phyloP scores from a whole-genome alignment of 73 alveolate genomes.

The Breviolum minutum region DNA sequence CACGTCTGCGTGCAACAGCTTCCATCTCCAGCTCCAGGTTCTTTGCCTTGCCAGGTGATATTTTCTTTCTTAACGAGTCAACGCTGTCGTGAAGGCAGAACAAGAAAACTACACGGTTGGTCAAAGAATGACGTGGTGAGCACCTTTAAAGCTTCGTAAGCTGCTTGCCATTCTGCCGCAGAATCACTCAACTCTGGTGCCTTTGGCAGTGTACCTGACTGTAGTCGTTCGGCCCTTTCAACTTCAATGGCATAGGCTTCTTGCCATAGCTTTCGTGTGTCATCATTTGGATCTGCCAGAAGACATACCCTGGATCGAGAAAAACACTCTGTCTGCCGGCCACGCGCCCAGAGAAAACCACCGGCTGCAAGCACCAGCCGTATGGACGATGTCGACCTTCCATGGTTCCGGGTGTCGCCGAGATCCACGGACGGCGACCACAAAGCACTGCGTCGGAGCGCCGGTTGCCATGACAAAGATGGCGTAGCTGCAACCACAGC shows the following conservation, averaged over 20 bases:
- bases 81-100: not conserved
- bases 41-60: not conserved
- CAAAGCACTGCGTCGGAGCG: no score
- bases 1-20: conserved; percentile 56
- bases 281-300: not conserved
- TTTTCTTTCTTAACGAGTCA: not conserved
- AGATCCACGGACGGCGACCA: no score
- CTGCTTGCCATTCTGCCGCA: conserved; percentile 63
- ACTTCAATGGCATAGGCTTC: conserved; percentile 34
- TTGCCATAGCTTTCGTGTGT: conserved; percentile 32
- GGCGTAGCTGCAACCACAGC: not conserved
- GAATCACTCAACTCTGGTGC: not conserved
- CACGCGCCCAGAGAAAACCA: no score
- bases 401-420: no score
- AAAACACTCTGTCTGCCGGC: no score
- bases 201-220: not conserved
- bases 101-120: not conserved
- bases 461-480: not conserved
- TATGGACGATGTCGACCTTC: no score
- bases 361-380: no score
- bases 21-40: conserved; percentile 53
- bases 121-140: not conserved
- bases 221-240: conserved; percentile 22
- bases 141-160: conserved; percentile 50
- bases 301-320: not conserved